Conservation (phyloP, 2,329 filamentous ascomycete species). For the Stagonosporopsis vannaccii region DNA sequence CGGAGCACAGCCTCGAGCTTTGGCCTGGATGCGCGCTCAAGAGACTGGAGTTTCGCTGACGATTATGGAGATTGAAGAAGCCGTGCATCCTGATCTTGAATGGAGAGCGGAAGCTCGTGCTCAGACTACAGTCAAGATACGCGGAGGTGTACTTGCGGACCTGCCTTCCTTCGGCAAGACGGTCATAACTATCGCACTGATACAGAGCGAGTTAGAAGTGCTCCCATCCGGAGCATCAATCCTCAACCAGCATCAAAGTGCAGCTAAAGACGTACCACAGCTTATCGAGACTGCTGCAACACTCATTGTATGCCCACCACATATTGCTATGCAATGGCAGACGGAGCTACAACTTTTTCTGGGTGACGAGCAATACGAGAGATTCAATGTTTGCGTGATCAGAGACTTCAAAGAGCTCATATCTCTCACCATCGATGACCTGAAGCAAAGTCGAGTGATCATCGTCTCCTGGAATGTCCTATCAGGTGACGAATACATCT, state of each 20-base stretch:
- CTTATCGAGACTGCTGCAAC: constrained; percentile 62
- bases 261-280: constrained; percentile 14
- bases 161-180: constrained; percentile 74
- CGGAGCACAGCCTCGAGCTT: constrained; percentile 61
- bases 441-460: constrained; percentile 62
- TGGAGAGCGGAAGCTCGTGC: constrained; percentile 66
- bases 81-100: constrained; percentile 56
- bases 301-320: constrained; percentile 64
- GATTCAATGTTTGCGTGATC: constrained; percentile 57
- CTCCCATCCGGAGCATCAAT: constrained; percentile 12
- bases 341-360: constrained; percentile 62
- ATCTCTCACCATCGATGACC: constrained; percentile 52
- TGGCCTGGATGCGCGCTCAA: constrained; percentile 67
- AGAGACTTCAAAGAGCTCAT: constrained; percentile 50
- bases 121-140: constrained; percentile 51
- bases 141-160: constrained; percentile 69
- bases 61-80: constrained; percentile 64
- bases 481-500: constrained; percentile 56
- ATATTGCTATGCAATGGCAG: constrained; percentile 66
- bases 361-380: constrained; percentile 32
- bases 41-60: constrained; percentile 51
- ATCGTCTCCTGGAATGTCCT: constrained; percentile 63
- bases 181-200: constrained; percentile 64
- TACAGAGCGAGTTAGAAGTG: constrained; percentile 55
- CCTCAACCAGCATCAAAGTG: constrained; percentile 21